Evolutionary conservation across 192 early-diverging fungal genomes (phyloP).

Genomic region (Lunasporangiospora selenospora): DNA sequence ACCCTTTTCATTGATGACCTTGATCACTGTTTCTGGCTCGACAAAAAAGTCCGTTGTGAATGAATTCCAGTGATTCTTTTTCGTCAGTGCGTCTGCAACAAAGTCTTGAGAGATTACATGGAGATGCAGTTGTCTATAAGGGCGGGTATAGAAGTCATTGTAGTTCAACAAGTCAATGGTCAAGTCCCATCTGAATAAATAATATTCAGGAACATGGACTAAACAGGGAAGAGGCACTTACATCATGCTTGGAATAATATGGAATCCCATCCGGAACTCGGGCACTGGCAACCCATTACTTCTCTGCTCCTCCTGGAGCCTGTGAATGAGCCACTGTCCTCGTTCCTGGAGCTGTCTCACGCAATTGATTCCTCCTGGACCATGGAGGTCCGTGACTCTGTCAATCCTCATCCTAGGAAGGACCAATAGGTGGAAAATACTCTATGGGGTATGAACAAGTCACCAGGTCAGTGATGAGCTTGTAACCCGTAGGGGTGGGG

Average conservation of each 20-base stretch:
- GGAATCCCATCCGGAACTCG: constrained; percentile 65
- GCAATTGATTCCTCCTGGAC: constrained; percentile 26
- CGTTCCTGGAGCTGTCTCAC: constrained; percentile 42
- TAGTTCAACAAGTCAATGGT: too few species aligned
- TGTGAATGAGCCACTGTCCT: constrained; percentile 24
- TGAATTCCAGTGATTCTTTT: constrained; percentile 70
- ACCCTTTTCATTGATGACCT: constrained; percentile 39
- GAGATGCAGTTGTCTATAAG: constrained; percentile 67
- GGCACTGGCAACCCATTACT: constrained; percentile 15
- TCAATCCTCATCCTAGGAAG: constrained; percentile 55
- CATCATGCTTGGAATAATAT: constrained; percentile 64
- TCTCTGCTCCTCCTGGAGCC: not conserved
- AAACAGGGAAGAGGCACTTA: constrained; percentile 5
- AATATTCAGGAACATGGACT: not conserved
- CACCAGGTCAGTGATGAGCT: too few species aligned
- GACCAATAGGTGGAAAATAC: constrained; percentile 61
- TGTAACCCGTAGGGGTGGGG: too few species aligned
- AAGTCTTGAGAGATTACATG: constrained; percentile 72
- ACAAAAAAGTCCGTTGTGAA: constrained; percentile 69
- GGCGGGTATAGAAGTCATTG: not conserved
- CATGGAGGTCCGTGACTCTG: constrained; percentile 35
- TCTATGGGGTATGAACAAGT: constrained; percentile 11
- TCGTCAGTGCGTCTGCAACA: constrained; percentile 53
- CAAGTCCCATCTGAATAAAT: too few species aligned
- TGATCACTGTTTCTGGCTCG: constrained; percentile 46